Evolutionary conservation across 1,139 yeast genomes (phyloP), one percentile per base, ranked within the genome.

Genomic region (Taiozyma sp.): DNA sequence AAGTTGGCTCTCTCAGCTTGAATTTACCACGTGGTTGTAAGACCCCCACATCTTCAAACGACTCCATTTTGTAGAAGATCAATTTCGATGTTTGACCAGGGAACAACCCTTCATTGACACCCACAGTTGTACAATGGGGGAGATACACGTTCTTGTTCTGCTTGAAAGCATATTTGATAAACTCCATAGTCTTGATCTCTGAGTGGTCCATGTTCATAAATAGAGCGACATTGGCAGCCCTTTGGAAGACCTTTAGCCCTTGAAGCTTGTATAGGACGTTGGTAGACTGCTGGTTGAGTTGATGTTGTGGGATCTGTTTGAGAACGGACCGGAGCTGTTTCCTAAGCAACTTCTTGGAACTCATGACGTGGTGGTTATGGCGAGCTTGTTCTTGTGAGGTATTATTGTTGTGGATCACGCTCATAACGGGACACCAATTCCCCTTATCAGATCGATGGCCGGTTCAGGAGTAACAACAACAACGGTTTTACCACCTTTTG

Each of bases 1-100:
- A 32, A 8, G 54, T 57, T 0, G 98, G 98, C 65, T 92, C 97
- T 46, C 80, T 68, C 28, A 92, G 69, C 38, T 77, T 67, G 64
- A 81, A 91, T 51, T 74, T 79, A 0, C 97, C 97, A 43, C 75
- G 78, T 0, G 96, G 96, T 51, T 68, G 56, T 52, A 91, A 70
- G 1, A 60, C 54, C 1, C 61, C 48, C 1, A 87, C 80, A 2
- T 75, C 74, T 5, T 73, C 70, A 49, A 66, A 65, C 1, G 74
- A 61, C 0, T 65, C 59, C 52, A 88, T 72, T 48, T 72, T 68
- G 34, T 86, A 70, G 79, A 91, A 86, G 22, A 76, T 72, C 55
- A 91, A 65, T 60, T 82, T 83, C 19, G 80, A 73, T 41, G 65
- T 67, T 60, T 82, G 81, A 1, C 57, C 49, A 3, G 55, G 60